These are phyloP conservation scores for Naganishia friedmannii DNA, from an alignment of 768 basidiomycete genomes.

Conservation along the genomic window DNA sequence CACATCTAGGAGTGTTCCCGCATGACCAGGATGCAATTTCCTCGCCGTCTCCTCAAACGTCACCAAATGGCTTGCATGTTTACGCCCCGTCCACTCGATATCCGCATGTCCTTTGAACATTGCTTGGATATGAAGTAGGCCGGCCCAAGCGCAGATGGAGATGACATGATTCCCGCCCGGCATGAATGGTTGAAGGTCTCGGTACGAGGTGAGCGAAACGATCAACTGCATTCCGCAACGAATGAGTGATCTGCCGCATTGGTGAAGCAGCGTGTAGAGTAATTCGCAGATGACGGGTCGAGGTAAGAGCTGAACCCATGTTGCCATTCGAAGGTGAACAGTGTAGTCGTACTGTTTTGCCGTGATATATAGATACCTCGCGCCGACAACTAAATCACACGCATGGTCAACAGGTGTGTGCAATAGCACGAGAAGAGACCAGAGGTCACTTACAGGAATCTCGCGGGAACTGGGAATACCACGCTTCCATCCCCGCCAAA, in stretches of 20 bases:
- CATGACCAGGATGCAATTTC: background rate
- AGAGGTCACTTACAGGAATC: background rate
- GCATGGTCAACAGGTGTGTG: background rate
- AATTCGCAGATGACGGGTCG: background rate
- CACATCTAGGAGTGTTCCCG: background rate
- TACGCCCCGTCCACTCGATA: constrained; percentile 2
- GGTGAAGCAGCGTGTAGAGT: background rate
- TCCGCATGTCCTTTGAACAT: background rate
- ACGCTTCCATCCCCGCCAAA: background rate
- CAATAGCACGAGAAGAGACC: background rate
- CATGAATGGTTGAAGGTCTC: constrained; percentile 13
- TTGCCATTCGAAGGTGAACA: constrained; percentile 1
- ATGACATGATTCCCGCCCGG: background rate
- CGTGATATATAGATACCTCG: constrained; percentile 9
- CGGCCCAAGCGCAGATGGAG: constrained; percentile 10
- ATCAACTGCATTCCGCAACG: constrained; percentile 9
- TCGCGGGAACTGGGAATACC: background rate
- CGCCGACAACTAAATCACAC: background rate
- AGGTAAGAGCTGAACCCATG: constrained; percentile 7
- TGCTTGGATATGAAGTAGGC: constrained; percentile 12
- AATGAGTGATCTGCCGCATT: constrained; percentile 1
- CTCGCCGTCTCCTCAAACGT: constrained; percentile 2
- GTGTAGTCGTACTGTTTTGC: constrained; percentile 16
- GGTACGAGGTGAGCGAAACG: constrained; percentile 6
- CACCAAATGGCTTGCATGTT: constrained; percentile 2